A percentile compares a stretch with the other conserved stretches of the same genome.
Evolutionary conservation across 768 basidiomycete genomes (phyloP).

Genomic region (Tricholoma furcatifolium): DNA sequence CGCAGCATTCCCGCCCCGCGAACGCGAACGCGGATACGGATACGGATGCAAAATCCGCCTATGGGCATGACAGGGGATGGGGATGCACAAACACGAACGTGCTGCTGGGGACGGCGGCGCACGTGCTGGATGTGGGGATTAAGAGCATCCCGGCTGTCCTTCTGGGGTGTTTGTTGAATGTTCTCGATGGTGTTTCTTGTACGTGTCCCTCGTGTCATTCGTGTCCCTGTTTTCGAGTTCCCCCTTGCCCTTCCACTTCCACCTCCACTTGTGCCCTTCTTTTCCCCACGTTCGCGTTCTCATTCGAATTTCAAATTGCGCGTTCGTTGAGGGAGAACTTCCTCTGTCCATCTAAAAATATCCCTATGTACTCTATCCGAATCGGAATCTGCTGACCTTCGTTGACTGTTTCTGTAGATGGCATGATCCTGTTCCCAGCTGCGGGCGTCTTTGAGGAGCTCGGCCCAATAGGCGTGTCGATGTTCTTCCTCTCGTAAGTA

Average conservation of each 20-base stretch:
- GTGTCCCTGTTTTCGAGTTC: neutral
- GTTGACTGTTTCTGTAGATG: constrained; percentile 49
- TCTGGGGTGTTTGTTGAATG: constrained; percentile 81
- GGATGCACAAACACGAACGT: neutral
- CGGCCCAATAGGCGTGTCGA: constrained; percentile 88
- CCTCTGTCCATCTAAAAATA: no score
- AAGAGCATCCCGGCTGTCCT: constrained; percentile 78
- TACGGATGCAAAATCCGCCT: no score
- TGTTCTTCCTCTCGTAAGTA: constrained; percentile 85
- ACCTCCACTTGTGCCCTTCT: no score
- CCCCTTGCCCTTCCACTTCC: neutral
- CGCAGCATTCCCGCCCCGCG: neutral
- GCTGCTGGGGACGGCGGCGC: neutral
- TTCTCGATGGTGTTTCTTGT: constrained; percentile 94
- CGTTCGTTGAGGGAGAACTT: no score
- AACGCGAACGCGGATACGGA: neutral
- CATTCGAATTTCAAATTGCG: no score
- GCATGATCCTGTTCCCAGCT: constrained; percentile 95
- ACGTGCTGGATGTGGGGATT: constrained; percentile 26
- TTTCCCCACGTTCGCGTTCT: no score
- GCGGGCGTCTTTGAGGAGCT: constrained; percentile 76
- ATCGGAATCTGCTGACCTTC: constrained; percentile 1
- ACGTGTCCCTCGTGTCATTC: no score
- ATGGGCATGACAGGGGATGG: no score
- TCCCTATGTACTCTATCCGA: neutral